Conservation (phyloP, 2,329 filamentous ascomycete genomes). For the Geosmithia putterillii region DNA sequence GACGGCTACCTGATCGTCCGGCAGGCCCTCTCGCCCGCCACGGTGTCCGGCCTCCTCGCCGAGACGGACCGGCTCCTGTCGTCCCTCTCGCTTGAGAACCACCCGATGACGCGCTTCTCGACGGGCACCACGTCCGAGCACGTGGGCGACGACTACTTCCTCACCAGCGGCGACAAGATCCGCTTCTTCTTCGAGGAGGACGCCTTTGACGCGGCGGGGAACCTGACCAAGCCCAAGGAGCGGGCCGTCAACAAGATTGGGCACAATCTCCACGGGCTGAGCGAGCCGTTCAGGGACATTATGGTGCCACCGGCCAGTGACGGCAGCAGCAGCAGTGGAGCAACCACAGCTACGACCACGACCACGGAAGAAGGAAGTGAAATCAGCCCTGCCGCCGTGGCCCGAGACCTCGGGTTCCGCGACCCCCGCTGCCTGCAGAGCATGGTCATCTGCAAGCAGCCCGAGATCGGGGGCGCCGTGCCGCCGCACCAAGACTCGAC, state of each 20-base stretch:
- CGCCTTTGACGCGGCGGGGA: conserved; percentile 57
- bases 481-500: conserved; percentile 85
- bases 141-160: conserved; percentile 91
- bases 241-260: conserved; percentile 84
- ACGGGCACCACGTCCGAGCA: conserved; percentile 78
- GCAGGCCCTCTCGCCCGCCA: conserved; percentile 54
- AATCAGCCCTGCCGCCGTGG: conserved; percentile 47
- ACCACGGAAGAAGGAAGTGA: conserved; percentile 13
- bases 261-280: conserved; percentile 61
- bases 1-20: conserved; percentile 90
- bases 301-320: conserved; percentile 12
- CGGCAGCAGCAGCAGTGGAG: conserved; percentile 5
- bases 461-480: conserved; percentile 86
- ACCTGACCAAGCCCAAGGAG: conserved; percentile 66
- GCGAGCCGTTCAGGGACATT: conserved; percentile 50
- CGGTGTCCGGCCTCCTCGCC: conserved; percentile 54
- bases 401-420: conserved; percentile 56
- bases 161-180: conserved; percentile 78
- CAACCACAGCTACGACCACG: too few relatives aligned
- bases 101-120: conserved; percentile 89
- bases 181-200: conserved; percentile 97
- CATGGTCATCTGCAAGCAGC: conserved; percentile 98
- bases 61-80: conserved; percentile 67
- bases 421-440: conserved; percentile 77
- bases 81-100: conserved; percentile 64